phyloP scores from a whole-genome alignment of 2,329 filamentous ascomycete genomes.

The Alternaria sp. region DNA sequence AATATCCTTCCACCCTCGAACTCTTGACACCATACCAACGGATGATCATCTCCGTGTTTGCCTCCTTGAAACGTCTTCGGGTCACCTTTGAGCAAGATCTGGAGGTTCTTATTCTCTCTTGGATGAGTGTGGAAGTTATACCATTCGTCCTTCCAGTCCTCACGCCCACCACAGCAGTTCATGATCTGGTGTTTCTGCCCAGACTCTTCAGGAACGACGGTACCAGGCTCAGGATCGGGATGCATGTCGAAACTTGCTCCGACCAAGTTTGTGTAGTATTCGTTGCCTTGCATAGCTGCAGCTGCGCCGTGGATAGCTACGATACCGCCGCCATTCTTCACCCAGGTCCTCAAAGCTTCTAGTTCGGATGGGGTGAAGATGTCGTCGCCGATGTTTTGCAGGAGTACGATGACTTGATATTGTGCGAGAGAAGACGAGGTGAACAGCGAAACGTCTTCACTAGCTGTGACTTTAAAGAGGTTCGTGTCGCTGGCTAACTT shows the following conservation, averaged over 20 bases:
- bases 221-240: constrained; percentile 27
- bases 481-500: constrained; percentile 9
- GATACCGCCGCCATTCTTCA: constrained; percentile 29
- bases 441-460: constrained; percentile 27
- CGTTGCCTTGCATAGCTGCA: constrained; percentile 28
- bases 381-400: constrained; percentile 22
- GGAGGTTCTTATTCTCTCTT: constrained; percentile 24
- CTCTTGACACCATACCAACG: constrained; percentile 39
- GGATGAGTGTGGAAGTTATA: constrained; percentile 39
- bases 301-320: constrained; percentile 37
- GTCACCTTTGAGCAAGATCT: constrained; percentile 29
- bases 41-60: constrained; percentile 35
- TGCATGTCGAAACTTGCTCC: constrained; percentile 38
- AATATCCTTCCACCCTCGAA: constrained; percentile 34
- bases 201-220: constrained; percentile 17
- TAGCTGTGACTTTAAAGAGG: constrained; percentile 20
- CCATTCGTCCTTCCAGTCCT: constrained; percentile 36
- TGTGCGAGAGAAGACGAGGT: constrained; percentile 4
- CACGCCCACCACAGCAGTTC: background rate
- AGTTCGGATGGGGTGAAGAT: constrained; percentile 21
- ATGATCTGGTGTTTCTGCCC: constrained; percentile 13
- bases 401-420: constrained; percentile 22
- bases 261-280: constrained; percentile 31
- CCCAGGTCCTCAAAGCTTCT: constrained; percentile 20
- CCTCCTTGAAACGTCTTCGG: constrained; percentile 27